Base-by-base conservation (phyloP, 345 rosid genomes). In the Cardamine chenopodiifolia region DNA sequence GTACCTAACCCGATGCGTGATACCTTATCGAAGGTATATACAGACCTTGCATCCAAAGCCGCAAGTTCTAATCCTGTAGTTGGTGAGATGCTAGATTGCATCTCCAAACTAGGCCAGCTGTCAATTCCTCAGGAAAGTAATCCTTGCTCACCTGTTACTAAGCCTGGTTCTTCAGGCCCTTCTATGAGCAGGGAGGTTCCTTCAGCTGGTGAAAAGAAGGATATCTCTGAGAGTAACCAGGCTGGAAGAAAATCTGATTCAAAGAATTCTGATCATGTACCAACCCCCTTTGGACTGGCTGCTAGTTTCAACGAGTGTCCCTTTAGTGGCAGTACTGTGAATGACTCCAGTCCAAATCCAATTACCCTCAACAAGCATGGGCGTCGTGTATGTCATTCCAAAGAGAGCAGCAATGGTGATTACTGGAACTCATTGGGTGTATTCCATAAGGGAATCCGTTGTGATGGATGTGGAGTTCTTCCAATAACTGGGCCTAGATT, bases 381-480 rank as follows among this genome's bases (percentile, higher is more conserved):
- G 1, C 73, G 73, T 25, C 67, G 50, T 48, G 11, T 15, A 32
- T 56, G 61, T 23, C 80, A 71, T 10, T n/a, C 56, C 44, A 82
- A 79, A 68, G 83, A 79, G 71, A 73, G 72, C 78, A 17, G 49
- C 75, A 70, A 25, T 23, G 52, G 61, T 35, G 83, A 85, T 78
- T 70, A 54, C 68, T 32, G 63, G 68, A 63, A 54, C 28, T 70
- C 80, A 7, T 50, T 70, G 35, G 89, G 86, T 47, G 74, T 83
- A 63, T 89, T 92, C 75, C 99, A 96, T 77, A 89, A 53, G 72
- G 98, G 97, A 29, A 84, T 96, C 67, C 88, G 81, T 3, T 96
- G 99, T 74, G 99, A 90, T 73, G 91, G 88, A 14, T 96, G 99
- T 80, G 98, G 98, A 60, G 90, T 78, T 82, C 82, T 81, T 82